phyloP scores from a whole-genome alignment of 2,329 filamentous ascomycete genomes.

The Coleophoma crateriformis region DNA sequence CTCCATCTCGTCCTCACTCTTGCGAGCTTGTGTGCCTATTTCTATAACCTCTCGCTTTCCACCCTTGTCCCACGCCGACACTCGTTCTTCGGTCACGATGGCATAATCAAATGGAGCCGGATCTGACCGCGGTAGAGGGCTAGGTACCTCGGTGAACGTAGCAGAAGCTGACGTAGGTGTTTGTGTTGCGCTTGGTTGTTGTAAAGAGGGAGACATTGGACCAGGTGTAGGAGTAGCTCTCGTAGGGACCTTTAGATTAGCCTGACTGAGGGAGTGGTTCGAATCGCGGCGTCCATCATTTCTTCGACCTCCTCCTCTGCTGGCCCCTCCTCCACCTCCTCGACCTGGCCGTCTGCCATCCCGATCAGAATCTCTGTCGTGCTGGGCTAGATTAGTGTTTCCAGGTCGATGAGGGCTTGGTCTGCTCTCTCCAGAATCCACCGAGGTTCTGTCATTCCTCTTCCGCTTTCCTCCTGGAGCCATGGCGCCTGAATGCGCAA shows the following conservation, averaged over 20 bases:
- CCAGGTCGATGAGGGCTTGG: constrained; percentile 59
- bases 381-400: constrained; percentile 49
- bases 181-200: constrained; percentile 20
- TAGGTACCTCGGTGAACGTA: constrained; percentile 17
- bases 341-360: constrained; percentile 38
- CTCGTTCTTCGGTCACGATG: constrained; percentile 64
- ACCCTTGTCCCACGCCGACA: constrained; percentile 61
- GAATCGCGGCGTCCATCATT: constrained; percentile 15
- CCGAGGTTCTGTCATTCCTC: constrained; percentile 26
- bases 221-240: constrained; percentile 25
- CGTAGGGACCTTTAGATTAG: constrained; percentile 18
- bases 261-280: constrained; percentile 14
- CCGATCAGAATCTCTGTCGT: constrained; percentile 49
- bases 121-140: constrained; percentile 22
- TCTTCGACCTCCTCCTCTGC: constrained; percentile 17
- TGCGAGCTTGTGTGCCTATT: constrained; percentile 57
- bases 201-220: constrained; percentile 27
- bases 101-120: constrained; percentile 59
- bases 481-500: constrained; percentile 19
- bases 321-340: constrained; percentile 32
- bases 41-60: constrained; percentile 65
- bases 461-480: constrained; percentile 26
- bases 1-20: constrained; percentile 62
- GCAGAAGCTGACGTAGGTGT: constrained; percentile 19
- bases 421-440: constrained; percentile 39